Percentiles rank a stretch among this genome's conserved stretches.
These are phyloP conservation scores for Dissophora ornata DNA, from an alignment of 192 early-diverging fungal species.

Conservation along the genomic window DNA sequence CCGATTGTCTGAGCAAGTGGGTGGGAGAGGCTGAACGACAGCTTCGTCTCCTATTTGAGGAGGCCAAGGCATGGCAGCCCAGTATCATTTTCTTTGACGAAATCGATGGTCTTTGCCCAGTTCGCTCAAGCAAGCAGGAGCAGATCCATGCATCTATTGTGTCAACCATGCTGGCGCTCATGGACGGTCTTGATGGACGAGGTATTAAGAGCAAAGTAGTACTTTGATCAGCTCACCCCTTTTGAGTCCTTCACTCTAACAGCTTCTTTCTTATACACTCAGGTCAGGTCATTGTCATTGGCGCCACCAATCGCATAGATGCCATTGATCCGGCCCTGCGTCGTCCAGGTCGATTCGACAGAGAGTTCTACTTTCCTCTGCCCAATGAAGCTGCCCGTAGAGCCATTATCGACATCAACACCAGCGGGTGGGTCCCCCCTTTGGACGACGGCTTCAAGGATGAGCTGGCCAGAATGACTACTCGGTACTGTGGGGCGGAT, in stretches of 20 bases:
- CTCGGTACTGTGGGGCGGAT: slow-evolving; percentile 78
- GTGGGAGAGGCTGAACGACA: slow-evolving; percentile 79
- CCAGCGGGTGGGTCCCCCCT: slow-evolving; percentile 64
- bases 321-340: slow-evolving; percentile 81
- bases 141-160: slow-evolving; percentile 79
- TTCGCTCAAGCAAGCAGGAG: slow-evolving; percentile 71
- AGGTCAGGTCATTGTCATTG: slow-evolving; percentile 82
- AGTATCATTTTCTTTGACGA: slow-evolving; percentile 86
- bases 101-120: slow-evolving; percentile 81
- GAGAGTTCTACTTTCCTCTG: slow-evolving; percentile 76
- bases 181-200: slow-evolving; percentile 77
- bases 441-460: slow-evolving; percentile 58
- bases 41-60: slow-evolving; percentile 72
- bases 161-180: slow-evolving; percentile 77
- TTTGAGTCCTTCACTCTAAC: background rate
- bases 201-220: slow-evolving; percentile 16
- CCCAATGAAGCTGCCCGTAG: slow-evolving; percentile 66
- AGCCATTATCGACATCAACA: slow-evolving; percentile 73
- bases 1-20: slow-evolving; percentile 80
- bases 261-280: background rate
- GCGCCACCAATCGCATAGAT: slow-evolving; percentile 81
- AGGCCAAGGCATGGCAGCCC: slow-evolving; percentile 75
- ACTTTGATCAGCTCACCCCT: background rate
- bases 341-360: slow-evolving; percentile 79
- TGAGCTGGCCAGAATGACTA: slow-evolving; percentile 65